Conservation (phyloP, 2,329 filamentous ascomycete species). For the Hymenoscyphus fructigenus region DNA sequence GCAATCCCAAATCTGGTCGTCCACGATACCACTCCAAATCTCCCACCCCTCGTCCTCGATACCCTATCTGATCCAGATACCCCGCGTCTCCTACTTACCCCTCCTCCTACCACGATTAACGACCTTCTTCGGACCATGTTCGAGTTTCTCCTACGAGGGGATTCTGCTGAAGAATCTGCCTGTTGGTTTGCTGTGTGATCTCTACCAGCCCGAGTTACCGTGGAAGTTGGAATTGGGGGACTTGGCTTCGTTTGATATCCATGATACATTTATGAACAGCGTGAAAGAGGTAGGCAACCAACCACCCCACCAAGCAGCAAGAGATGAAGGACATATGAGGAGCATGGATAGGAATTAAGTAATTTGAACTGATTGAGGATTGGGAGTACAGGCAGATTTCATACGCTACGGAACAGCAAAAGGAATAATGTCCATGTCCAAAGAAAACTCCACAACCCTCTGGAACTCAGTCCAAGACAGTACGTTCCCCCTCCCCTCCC, state of each 20-base stretch:
- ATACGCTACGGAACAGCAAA: conserved; percentile 69
- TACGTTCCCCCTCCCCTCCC: conserved; percentile 37
- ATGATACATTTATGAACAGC: conserved; percentile 67
- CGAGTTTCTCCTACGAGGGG: conserved; percentile 60
- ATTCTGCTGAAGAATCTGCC: conserved; percentile 72
- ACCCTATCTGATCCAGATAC: conserved; percentile 52
- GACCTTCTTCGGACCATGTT: conserved; percentile 61
- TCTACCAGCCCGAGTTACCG: conserved; percentile 55
- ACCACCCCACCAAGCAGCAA: no score
- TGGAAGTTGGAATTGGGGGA: conserved; percentile 62
- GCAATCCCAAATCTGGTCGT: conserved; percentile 37
- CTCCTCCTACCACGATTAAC: conserved; percentile 62
- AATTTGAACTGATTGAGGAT: not conserved
- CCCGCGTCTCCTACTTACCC: conserved; percentile 67
- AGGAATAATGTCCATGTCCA: conserved; percentile 69
- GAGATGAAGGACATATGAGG: not conserved
- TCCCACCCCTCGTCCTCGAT: conserved; percentile 33
- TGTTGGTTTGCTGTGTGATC: conserved; percentile 66
- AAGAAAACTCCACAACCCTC: conserved; percentile 64
- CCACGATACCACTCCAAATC: conserved; percentile 36
- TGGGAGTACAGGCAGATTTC: conserved; percentile 49
- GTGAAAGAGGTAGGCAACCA: conserved; percentile 57
- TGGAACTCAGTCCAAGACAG: conserved; percentile 64
- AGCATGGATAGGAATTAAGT: no score
- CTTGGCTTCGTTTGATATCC: conserved; percentile 51